phyloP scores from a whole-genome alignment of 805 yeast species.

The Nakazawaea holstii region DNA sequence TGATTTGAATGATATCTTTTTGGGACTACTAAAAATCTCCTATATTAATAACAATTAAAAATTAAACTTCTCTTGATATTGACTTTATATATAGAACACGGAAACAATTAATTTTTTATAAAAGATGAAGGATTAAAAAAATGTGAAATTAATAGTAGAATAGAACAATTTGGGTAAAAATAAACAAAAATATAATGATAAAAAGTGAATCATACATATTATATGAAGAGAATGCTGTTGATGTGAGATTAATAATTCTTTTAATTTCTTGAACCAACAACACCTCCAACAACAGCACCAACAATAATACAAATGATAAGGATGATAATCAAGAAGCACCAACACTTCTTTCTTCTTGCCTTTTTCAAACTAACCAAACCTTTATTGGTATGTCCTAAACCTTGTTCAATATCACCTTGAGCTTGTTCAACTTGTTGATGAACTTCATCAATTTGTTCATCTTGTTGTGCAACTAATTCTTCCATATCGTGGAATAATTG shows the following conservation, averaged over 20 bases:
- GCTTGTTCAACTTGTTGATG: constrained; percentile 79
- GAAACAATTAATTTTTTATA: too few relatives aligned
- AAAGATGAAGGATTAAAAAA: neutral
- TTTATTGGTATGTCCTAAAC: constrained; percentile 87
- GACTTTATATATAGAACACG: too few relatives aligned
- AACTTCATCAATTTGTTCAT: constrained; percentile 75
- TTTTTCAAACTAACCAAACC: constrained; percentile 86
- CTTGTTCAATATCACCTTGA: constrained; percentile 87
- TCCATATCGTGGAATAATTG: constrained; percentile 96
- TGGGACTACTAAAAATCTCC: constrained; percentile 11
- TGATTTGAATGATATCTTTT: neutral
- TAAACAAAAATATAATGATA: neutral
- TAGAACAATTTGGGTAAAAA: neutral
- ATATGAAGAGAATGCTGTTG: neutral
- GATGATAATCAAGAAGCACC: constrained; percentile 66
- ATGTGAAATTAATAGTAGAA: neutral
- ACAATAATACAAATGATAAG: constrained; percentile 59
- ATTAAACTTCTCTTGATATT: too few relatives aligned
- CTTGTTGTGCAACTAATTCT: constrained; percentile 92
- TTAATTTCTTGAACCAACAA: constrained; percentile 24
- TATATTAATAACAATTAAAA: neutral
- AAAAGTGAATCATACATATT: neutral
- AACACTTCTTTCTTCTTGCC: constrained; percentile 87
- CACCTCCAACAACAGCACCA: constrained; percentile 62
- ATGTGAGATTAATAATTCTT: neutral